Conservation (phyloP, 1,139 yeast genomes). For the Debaryomycetaceae sp. region DNA sequence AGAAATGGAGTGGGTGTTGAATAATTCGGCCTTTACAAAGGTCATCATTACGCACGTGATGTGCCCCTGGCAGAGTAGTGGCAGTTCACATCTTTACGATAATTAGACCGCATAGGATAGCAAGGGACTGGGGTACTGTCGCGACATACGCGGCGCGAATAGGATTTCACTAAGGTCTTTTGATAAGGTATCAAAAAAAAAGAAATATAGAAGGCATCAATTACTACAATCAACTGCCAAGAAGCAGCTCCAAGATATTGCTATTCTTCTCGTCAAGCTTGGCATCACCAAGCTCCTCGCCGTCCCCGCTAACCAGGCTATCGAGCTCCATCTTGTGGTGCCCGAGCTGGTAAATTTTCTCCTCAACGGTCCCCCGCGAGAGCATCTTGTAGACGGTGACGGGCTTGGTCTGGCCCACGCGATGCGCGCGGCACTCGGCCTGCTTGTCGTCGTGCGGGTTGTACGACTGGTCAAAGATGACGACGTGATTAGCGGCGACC, state of each 20-base stretch:
- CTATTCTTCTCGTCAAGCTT: slow-evolving; percentile 45
- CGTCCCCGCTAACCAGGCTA: slow-evolving; percentile 43
- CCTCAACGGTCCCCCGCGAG: slow-evolving; percentile 71
- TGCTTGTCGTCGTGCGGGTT: slow-evolving; percentile 98
- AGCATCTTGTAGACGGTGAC: slow-evolving; percentile 76
- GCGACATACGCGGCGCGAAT: too few relatives aligned
- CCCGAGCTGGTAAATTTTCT: slow-evolving; percentile 76
- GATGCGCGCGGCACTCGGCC: slow-evolving; percentile 97
- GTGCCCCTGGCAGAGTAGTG: too few relatives aligned
- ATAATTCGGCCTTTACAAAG: too few relatives aligned
- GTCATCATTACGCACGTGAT: too few relatives aligned
- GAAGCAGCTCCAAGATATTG: slow-evolving; percentile 39
- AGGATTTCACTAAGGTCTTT: too few relatives aligned
- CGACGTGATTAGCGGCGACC: slow-evolving; percentile 89
- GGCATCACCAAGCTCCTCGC: slow-evolving; percentile 30
- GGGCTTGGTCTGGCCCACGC: slow-evolving; percentile 90
- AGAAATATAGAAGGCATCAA: too few relatives aligned
- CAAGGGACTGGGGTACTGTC: too few relatives aligned
- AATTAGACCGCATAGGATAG: too few relatives aligned
- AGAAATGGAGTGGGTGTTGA: too few relatives aligned
- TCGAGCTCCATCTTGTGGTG: slow-evolving; percentile 87
- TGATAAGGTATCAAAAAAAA: too few relatives aligned
- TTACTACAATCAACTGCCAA: slow-evolving; percentile 14
- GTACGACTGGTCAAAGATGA: slow-evolving; percentile 87
- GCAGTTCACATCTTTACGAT: too few relatives aligned